A percentile compares a stretch with the other conserved stretches of the same genome.
These are phyloP conservation scores for Penicillium brevicompactum DNA, from an alignment of 2,329 filamentous ascomycete genomes.

Conservation along the genomic window DNA sequence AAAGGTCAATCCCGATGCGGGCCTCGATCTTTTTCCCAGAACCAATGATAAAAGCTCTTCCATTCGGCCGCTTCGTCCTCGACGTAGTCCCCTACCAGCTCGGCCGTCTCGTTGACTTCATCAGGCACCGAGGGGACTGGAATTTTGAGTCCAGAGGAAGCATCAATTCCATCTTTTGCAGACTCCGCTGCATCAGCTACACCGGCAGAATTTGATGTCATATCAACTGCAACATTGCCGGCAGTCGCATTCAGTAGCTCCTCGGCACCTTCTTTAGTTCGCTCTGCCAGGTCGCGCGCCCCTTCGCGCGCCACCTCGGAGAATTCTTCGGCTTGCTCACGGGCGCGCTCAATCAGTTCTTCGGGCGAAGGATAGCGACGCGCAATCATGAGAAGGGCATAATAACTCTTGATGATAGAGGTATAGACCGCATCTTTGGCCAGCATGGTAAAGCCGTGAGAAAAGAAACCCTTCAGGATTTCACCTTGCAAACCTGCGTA, in stretches of 20 bases:
- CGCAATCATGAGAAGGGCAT: conserved; percentile 58
- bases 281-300: conserved; percentile 37
- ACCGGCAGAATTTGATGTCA: conserved; percentile 30
- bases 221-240: conserved; percentile 30
- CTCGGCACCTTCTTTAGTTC: conserved; percentile 30
- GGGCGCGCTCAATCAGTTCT: conserved; percentile 42
- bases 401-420: conserved; percentile 71
- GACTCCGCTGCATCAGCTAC: conserved; percentile 12
- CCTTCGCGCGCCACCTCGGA: conserved; percentile 44
- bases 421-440: conserved; percentile 78
- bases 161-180: conserved; percentile 19
- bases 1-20: conserved; percentile 1
- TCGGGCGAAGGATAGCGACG: conserved; percentile 48
- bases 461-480: conserved; percentile 80
- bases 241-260: conserved; percentile 25
- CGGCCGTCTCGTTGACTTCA: conserved; percentile 46
- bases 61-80: conserved; percentile 46
- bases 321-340: conserved; percentile 44
- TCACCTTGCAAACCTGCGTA: conserved; percentile 78
- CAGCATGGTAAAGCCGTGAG: conserved; percentile 84
- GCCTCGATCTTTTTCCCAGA: conserved; percentile 38
- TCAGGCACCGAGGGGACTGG: conserved; percentile 10
- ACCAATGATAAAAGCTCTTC: conserved; percentile 46
- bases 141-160: conserved; percentile 23
- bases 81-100: conserved; percentile 49